Evolutionary conservation across 148 eudicot genomes (phyloP), one percentile per base, ranked within the genome.

Genomic region (Rheum nobile): DNA sequence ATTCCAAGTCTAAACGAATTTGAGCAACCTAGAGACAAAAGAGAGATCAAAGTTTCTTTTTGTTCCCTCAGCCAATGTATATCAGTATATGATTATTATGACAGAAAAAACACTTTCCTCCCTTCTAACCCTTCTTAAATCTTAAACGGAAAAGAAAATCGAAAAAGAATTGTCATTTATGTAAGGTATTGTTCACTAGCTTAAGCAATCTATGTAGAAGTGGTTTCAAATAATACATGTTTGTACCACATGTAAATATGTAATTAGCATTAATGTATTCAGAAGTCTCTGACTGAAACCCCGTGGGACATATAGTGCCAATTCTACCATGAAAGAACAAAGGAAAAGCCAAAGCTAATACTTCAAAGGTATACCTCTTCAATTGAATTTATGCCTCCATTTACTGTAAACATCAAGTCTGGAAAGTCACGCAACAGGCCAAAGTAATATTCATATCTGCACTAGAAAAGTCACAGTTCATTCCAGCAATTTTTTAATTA

Each of bases 381-480:
- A 76, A 91, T 59, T 50, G 90, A 80, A 81, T 85, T 84, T 72
- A 94, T 91, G 80, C 98, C 98, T 77, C 98, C 98, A 81, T 94
- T 94, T 43, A 94, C 88, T 10, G 97, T 94, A 78, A 94, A 91
- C 76, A 57, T 81, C 38, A 94, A 80, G 83, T 94, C 98, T 1
- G 98, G 98, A 84, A 94, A 94, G 78, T 94, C 98, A 73, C 98
- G 98, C 79, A 89, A 79, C 3, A 94, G 90, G 34, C 88, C 97
- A 78, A 80, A 94, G 82, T 88, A 94, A 82, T 81, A 95, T 76
- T 91, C 98, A 71, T 95, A 95, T 78, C 98, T 95, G 91, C 84
- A 81, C 71, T 52, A 75, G 48, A 81, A 67, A 67, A 54, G 19
- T 12, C 22, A 52, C 8, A 26, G 44, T 71, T 43, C 1, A 21